A percentile compares a stretch with the other conserved stretches of the same genome.
Evolutionary conservation across 345 rosid species (phyloP).

Genomic region (Mangifera indica): DNA sequence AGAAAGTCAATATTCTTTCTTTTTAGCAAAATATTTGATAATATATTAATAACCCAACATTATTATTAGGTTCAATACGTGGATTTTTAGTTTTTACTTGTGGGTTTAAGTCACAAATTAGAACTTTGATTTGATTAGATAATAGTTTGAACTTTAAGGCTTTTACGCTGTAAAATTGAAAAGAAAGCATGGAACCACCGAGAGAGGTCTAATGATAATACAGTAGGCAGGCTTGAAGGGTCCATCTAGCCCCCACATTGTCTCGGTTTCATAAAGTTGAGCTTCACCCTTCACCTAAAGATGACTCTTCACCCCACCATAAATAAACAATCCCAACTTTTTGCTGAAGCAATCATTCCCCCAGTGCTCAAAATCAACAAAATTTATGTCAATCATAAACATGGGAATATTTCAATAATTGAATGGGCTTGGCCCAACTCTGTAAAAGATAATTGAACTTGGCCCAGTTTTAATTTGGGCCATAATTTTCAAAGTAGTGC

Average conservation of each 20-base stretch:
- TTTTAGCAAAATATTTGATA: too few species aligned
- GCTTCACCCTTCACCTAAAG: slow-evolving; percentile 7
- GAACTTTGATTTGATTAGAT: too few species aligned
- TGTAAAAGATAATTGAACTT: too few species aligned
- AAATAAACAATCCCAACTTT: neutral
- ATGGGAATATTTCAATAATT: too few species aligned
- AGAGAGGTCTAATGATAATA: neutral
- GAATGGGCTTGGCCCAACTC: too few species aligned
- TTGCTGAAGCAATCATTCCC: neutral
- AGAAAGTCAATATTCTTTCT: too few species aligned
- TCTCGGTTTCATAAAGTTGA: neutral
- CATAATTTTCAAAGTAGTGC: too few species aligned
- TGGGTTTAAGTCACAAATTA: neutral
- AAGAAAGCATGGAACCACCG: neutral
- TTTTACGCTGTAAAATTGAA: neutral
- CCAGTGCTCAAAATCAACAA: neutral
- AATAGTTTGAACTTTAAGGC: too few species aligned
- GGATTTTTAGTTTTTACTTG: too few species aligned
- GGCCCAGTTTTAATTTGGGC: neutral
- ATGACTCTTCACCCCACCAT: slow-evolving; percentile 1
- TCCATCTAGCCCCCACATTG: slow-evolving; percentile 3
- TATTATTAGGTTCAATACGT: too few species aligned
- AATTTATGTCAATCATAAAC: neutral
- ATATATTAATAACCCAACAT: too few species aligned
- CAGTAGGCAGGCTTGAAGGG: neutral